Evolutionary conservation across 2,329 filamentous ascomycete species (phyloP).

Genomic region (Colletotrichum liaoningense): DNA sequence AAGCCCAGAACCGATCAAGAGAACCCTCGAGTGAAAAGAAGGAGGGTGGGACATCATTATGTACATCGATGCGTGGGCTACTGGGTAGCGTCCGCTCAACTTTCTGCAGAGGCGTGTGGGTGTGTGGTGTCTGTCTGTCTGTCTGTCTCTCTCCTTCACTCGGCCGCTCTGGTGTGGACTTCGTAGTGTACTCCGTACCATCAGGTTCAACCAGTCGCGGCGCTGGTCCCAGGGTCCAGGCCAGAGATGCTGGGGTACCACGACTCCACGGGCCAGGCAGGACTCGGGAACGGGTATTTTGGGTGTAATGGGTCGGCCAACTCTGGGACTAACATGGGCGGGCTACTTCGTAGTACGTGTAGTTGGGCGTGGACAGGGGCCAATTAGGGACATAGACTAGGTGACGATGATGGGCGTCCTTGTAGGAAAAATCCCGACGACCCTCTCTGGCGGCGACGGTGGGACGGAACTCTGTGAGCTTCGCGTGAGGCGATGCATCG

Average conservation of each 20-base stretch:
- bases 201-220: conserved; percentile 29
- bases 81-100: not conserved
- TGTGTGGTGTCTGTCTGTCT: conserved; percentile 17
- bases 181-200: conserved; percentile 11
- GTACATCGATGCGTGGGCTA: conserved; percentile 29
- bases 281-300: conserved; percentile 32
- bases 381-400: conserved; percentile 7
- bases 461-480: conserved; percentile 6
- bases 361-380: conserved; percentile 15
- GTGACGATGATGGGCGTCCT: conserved; percentile 23
- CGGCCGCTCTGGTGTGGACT: conserved; percentile 8
- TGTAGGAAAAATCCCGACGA: conserved; percentile 20
- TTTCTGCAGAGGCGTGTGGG: conserved; percentile 16
- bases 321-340: conserved; percentile 28
- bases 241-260: conserved; percentile 28
- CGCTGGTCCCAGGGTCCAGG: conserved; percentile 21
- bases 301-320: conserved; percentile 26
- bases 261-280: conserved; percentile 31
- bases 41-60: conserved; percentile 35
- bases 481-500: conserved; percentile 32
- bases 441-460: conserved; percentile 9
- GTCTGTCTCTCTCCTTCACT: conserved; percentile 9
- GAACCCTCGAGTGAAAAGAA: conserved; percentile 4
- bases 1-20: conserved; percentile 21
- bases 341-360: no score